Base-by-base conservation (phyloP, 1,139 yeast species). In the Yamadazyma kanchanaburiensis region DNA sequence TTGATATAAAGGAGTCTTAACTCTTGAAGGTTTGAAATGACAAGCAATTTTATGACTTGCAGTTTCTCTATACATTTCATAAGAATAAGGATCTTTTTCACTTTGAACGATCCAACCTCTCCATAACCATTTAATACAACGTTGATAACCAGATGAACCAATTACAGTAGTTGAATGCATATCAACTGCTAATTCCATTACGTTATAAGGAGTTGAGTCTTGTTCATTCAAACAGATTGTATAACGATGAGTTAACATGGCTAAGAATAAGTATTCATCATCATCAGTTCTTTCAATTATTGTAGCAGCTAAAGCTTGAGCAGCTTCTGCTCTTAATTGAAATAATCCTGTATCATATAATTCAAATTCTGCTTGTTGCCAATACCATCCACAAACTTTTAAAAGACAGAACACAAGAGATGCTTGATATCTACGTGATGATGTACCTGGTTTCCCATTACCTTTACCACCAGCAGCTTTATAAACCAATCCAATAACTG, bases 61-160 rank as follows among this genome's bases (percentile, higher is more conserved):
- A 12, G 77, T 74, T 2, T 77, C 78, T 34, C 69, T 70, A 53
- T 81, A 85, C 38, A 80, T 49, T 21, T 77, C 80, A 46, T 82
- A 87, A 13, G 77, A 72, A 21, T 76, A 72, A 7, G 94, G 87
- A 48, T 84, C 85, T 12, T 53, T 55, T n/a, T 77, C 73, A 22
- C 83, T 74, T 55, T 86, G 95, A 26, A 83, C 70, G 38, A 87
- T 83, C 95, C 95, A 86, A 13, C 96, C 96, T 37, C 89, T 64
- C 96, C 96, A 87, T 32, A 87, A 58, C 95, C 95, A 87, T 44
- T 80, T 79, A 49, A 85, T 74, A 60, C 95, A 85, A 35, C 95
- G 63, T 55, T 87, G 95, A 53, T 77, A 87, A 0, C 95, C 95
- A 3, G 82, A 61, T 0, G 94, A 76, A 0, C 87, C 79, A 46